A percentile compares a stretch with the other conserved stretches of the same genome.
These are phyloP conservation scores for Termitomyces sp. DNA, from an alignment of 1,284 basidiomycete species.

Conservation along the genomic window DNA sequence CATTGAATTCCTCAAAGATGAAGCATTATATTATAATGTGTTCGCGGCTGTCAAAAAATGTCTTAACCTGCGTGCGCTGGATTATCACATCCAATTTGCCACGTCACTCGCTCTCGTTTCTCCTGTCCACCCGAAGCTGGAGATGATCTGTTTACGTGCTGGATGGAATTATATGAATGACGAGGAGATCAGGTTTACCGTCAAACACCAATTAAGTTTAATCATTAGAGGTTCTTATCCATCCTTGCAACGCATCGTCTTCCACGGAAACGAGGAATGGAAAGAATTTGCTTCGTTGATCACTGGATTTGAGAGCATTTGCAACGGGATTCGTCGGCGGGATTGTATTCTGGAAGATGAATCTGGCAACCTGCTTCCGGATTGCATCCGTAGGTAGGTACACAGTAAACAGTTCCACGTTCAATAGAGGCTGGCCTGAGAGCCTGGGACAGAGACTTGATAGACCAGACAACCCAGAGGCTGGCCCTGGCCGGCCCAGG, in stretches of 20 bases:
- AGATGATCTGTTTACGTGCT: slow-evolving; percentile 5
- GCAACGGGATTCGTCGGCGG: background rate
- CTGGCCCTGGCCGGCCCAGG: too few species aligned
- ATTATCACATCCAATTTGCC: slow-evolving; percentile 8
- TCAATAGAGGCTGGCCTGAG: too few species aligned
- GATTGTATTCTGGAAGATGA: slow-evolving; percentile 3
- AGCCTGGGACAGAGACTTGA: background rate
- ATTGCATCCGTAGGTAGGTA: background rate
- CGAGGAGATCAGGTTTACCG: background rate
- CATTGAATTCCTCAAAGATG: slow-evolving; percentile 8
- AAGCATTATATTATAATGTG: background rate
- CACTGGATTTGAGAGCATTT: background rate
- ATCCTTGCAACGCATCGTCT: slow-evolving; percentile 1
- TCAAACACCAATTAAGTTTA: slow-evolving; percentile 2
- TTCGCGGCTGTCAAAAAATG: slow-evolving; percentile 2
- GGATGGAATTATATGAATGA: slow-evolving; percentile 6
- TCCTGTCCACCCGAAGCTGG: slow-evolving; percentile 1
- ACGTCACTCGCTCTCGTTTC: background rate
- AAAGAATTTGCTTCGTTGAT: background rate
- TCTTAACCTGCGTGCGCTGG: slow-evolving; percentile 8
- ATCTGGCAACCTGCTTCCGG: background rate
- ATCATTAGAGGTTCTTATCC: slow-evolving; percentile 3
- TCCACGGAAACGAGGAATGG: slow-evolving; percentile 5
- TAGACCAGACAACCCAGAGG: background rate
- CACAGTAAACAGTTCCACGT: too few species aligned